A percentile compares a stretch with the other conserved stretches of the same genome.
Conservation (phyloP, 257 asterid genomes). For the Plantago major region DNA sequence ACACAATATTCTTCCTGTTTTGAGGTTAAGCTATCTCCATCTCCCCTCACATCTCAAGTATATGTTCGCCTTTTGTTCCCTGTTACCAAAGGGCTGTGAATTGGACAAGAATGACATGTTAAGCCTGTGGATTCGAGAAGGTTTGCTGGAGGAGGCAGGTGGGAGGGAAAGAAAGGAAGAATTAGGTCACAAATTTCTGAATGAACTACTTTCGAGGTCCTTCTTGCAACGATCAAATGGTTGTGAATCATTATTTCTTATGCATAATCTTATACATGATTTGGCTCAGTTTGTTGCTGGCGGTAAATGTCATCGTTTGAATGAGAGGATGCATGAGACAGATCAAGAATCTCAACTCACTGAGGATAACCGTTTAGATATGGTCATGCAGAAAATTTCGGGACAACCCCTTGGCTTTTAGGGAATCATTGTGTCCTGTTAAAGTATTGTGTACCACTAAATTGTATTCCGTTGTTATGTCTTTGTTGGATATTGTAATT, state of each 20-base stretch:
- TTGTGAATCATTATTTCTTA: constrained; percentile 30
- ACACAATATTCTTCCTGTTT: constrained; percentile 37
- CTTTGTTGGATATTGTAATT: too few species aligned
- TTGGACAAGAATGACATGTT: constrained; percentile 48
- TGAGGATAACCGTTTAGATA: too few species aligned
- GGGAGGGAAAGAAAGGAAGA: constrained; percentile 33
- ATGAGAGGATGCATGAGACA: constrained; percentile 44
- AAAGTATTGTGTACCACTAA: too few species aligned
- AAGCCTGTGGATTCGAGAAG: constrained; percentile 53
- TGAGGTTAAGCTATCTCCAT: constrained; percentile 51
- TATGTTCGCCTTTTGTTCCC: constrained; percentile 51
- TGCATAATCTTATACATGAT: constrained; percentile 55
- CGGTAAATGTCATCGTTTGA: constrained; percentile 40
- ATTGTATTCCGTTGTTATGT: too few species aligned
- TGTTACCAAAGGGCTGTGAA: constrained; percentile 59
- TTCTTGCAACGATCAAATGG: constrained; percentile 39
- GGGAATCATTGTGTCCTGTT: too few species aligned
- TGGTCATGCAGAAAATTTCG: too few species aligned
- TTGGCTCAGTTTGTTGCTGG: constrained; percentile 49
- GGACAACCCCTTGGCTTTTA: too few species aligned
- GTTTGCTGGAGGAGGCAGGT: constrained; percentile 38
- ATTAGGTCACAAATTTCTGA: constrained; percentile 41
- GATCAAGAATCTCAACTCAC: constrained; percentile 22
- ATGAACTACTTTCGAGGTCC: constrained; percentile 45
- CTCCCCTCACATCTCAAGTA: constrained; percentile 58